A percentile compares a stretch with the other conserved stretches of the same genome.
phyloP scores from a whole-genome alignment of 192 early-diverging fungal genomes.

The Linnemannia elongata region DNA sequence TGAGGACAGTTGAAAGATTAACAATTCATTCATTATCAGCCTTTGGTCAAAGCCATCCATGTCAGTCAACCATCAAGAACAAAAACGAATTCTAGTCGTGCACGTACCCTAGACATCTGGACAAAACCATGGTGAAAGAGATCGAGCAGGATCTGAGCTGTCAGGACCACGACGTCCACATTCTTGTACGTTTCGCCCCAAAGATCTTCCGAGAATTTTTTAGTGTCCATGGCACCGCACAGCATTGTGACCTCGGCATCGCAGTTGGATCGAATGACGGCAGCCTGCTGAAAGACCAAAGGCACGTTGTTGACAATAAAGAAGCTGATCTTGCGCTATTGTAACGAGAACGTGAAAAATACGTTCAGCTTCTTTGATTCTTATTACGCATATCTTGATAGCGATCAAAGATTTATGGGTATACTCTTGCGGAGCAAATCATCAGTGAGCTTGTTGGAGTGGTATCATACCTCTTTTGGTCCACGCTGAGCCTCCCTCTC shows the following conservation, averaged over 20 bases:
- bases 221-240: slow-evolving; percentile 77
- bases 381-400: background rate
- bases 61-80: too few relatives aligned
- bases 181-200: slow-evolving; percentile 74
- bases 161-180: slow-evolving; percentile 87
- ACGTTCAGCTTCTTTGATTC: background rate
- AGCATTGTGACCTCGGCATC: slow-evolving; percentile 70
- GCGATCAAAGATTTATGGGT: background rate
- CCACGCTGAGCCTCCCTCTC: slow-evolving; percentile 53
- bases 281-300: slow-evolving; percentile 88
- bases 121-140: slow-evolving; percentile 79
- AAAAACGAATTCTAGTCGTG: background rate
- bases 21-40: background rate
- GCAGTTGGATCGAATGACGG: slow-evolving; percentile 80
- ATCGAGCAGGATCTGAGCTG: slow-evolving; percentile 88
- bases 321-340: slow-evolving; percentile 67
- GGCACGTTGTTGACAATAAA: slow-evolving; percentile 93
- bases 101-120: slow-evolving; percentile 67
- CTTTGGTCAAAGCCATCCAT: background rate
- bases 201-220: slow-evolving; percentile 67
- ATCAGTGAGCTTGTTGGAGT: background rate
- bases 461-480: slow-evolving; percentile 33
- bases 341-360: background rate
- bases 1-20: background rate
- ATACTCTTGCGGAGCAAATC: slow-evolving; percentile 39